Base-by-base conservation (phyloP, 2,329 filamentous ascomycete species). In the Diaporthe sp. region DNA sequence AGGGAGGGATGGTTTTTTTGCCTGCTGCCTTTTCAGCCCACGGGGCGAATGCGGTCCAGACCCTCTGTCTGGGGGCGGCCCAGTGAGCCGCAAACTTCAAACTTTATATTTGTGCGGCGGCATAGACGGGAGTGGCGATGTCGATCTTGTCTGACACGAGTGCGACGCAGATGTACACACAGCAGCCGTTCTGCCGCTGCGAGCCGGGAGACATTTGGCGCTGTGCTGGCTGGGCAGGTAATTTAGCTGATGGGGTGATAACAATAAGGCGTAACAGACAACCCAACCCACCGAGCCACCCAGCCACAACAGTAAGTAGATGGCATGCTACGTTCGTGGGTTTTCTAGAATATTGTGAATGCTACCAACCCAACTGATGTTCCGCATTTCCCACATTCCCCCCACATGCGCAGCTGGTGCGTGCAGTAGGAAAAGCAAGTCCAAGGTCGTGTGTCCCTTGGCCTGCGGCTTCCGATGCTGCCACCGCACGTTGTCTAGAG, bases 81-180 rank as follows among this genome's bases (percentile, higher is more conserved):
- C 45, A 68, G 64, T 68, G 64, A 68, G 64, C 64, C 64, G 64
- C 64, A 68, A 40, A 68, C 30, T 25, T 54, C 47, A 54, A 68
- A 52, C 33, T 54, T 40, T 25, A 67, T 52, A 52, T 52, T 38
- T 50, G n/a, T n/a, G 64, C 45, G 52, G 64, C 64, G 64, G 64
- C 30, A 28, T 38, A 38, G 64, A 68, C 64, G 64, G 64, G 64
- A 68, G 64, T 68, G 64, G 64, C 64, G 50, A 68, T 40, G 64
- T 54, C 64, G 64, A 68, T 68, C 64, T 54, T 40, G 45, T 54
- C 64, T 68, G 64, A 68, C 64, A 38, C 45, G n/a, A 57, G 28
- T 33, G 54, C 54, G 54, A 57, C 60, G 30, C 38, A 30, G 42
- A 64, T n/a, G n/a, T n/a, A n/a, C 30, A 67, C n/a, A 54, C 9